These are phyloP conservation scores for Brassica napus DNA, from an alignment of 345 rosid species.

Conservation along the genomic window DNA sequence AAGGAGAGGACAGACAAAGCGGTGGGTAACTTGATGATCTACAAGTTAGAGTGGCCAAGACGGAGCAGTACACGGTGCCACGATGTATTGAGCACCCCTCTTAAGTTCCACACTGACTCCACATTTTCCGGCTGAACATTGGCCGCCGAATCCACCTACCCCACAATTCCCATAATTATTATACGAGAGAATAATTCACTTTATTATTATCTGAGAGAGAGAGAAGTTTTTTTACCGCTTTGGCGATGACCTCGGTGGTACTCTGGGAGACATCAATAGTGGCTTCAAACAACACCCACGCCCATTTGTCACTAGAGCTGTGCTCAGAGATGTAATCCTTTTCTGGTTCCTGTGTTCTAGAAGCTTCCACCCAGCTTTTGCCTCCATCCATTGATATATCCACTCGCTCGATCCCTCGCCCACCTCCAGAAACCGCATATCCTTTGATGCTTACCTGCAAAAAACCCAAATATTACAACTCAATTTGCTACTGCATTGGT, in stretches of 20 bases:
- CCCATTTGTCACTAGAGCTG: slow-evolving; percentile 34
- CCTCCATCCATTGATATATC: slow-evolving; percentile 93
- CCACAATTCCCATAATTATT: slow-evolving; percentile 6
- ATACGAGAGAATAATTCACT: background rate
- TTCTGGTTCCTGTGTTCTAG: slow-evolving; percentile 68
- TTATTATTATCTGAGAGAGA: background rate
- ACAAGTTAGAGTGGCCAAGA: slow-evolving; percentile 75
- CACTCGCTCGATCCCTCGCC: slow-evolving; percentile 55
- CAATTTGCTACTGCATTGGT: background rate
- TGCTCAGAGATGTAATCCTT: slow-evolving; percentile 61
- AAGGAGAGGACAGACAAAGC: background rate
- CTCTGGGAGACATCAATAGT: slow-evolving; percentile 50
- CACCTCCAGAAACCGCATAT: slow-evolving; percentile 95
- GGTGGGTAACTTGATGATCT: slow-evolving; percentile 10
- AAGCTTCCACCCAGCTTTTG: slow-evolving; percentile 86
- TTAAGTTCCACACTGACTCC: slow-evolving; percentile 85
- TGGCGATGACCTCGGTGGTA: slow-evolving; percentile 65
- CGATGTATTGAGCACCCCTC: slow-evolving; percentile 90
- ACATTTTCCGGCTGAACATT: slow-evolving; percentile 92
- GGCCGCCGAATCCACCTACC: slow-evolving; percentile 85
- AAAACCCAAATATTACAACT: background rate
- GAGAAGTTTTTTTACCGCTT: slow-evolving; percentile 59
- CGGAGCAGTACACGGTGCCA: slow-evolving; percentile 85
- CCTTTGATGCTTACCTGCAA: slow-evolving; percentile 71
- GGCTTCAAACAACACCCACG: slow-evolving; percentile 63